Base-by-base conservation (phyloP, 805 yeast species). In the Yarrowia sp. region DNA sequence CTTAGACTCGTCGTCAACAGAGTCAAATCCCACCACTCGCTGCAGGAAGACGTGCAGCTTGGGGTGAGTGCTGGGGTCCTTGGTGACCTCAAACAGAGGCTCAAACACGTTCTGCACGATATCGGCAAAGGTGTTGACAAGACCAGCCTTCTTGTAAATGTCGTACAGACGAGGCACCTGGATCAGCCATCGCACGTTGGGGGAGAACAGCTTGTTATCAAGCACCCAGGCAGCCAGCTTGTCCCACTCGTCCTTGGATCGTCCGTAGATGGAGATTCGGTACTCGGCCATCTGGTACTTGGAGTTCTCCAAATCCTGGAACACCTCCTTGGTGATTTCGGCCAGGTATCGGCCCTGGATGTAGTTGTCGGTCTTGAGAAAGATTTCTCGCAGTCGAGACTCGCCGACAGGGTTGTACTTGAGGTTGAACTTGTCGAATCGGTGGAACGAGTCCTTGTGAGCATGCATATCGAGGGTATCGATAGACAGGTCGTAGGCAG, bases 391-490 rank as follows among this genome's bases (percentile, higher is more conserved):
- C 77, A 95, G 81, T 77, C 99, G 88, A 20, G 99, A 95, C 79
- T 95, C 99, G 38, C 99, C 99, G 73, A 95, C 89, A 20, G 99
- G 99, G 76, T 95, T 95, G 80, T 95, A 95, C 77, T 95, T 96
- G 80, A 95, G 83, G 77, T 95, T 95, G 84, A 95, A 95, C 79
- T 95, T 95, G 79, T 95, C 99, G 76, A 95, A 95, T 74, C 99
- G 85, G 78, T 95, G 99, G 84, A 95, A 95, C 0, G 98, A 90
- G 75, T 95, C 99, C 71, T 93, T 90, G 78, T 95, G 99, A 6
- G 99, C 99, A 79, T 95, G 99, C 99, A 95, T 95, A 79, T 95
- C 99, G 72, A 95, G 83, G 1, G 99, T 96, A 75, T 95, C 99
- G 74, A 95, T 95, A 68, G 96, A 90, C 69, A 95, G 82, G 76